Base-by-base conservation (phyloP, 2,329 filamentous ascomycete genomes). In the Orbilia blumenaviensis region DNA sequence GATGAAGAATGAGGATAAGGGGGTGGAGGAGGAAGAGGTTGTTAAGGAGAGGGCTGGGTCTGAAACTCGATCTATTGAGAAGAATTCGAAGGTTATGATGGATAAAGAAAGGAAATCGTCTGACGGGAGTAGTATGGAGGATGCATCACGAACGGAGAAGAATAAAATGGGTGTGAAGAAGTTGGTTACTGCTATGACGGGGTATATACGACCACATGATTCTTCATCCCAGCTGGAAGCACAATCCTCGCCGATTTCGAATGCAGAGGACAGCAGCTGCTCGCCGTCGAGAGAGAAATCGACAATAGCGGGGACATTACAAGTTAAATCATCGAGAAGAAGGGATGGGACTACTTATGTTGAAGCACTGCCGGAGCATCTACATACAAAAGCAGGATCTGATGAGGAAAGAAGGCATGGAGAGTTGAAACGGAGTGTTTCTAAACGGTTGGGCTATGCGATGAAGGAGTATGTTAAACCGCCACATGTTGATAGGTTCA, bases 381-480 rank as follows among this genome's bases (percentile, higher is more conserved):
- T 76, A n/a, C 64, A 64, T 21, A 29, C 66, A 1, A 68, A 68
- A 38, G n/a, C 46, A 3, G 48, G 48, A 9, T 68, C 64, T 0
- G 72, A 76, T 6, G 71, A 76, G 9, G 64, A 69, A 10, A 54
- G 32, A 36, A 68, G 42, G 27, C 1, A 50, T 5, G 29, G 9
- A 14, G 72, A 66, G 8, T n/a, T 52, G 25, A 66, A 54, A 52
- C 38, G 64, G 16, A 76, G 58, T 27, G 58, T 76, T 16, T 76
- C 72, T 1, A 76, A 69, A 34, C 48, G 64, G 9, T 48, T 76
- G 3, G 72, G 72, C 1, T 41, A 76, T 54, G 58, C 64, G 5
- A 18, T 76, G 29, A 76, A 76, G 27, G 72, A 61, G 5, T 76
- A 76, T 58, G 64, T 76, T 14, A 76, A 76, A 27, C 72, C 72